A percentile compares a stretch with the other conserved stretches of the same genome.
Evolutionary conservation across 202 grass and related monocot genomes (phyloP).

Genomic region (Zoysia matrella): DNA sequence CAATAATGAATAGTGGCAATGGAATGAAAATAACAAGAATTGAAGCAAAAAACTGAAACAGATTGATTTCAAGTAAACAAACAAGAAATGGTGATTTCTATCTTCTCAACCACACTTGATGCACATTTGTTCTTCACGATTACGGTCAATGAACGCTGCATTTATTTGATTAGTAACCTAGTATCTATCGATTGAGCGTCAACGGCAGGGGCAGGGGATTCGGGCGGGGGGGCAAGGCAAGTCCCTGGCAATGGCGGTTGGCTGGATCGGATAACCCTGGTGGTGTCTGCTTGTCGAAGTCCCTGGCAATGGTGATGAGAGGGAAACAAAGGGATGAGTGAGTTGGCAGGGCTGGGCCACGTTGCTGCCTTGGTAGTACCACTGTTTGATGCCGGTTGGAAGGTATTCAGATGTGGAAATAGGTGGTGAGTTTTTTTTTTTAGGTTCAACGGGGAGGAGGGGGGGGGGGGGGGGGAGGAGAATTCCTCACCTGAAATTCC

Average conservation of each 20-base stretch:
- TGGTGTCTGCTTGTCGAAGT: constrained; percentile 43
- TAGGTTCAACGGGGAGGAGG: not conserved
- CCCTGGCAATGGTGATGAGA: constrained; percentile 17
- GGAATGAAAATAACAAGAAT: constrained; percentile 15
- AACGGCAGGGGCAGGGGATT: constrained; percentile 18
- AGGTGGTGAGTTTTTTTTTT: not conserved
- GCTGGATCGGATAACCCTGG: constrained; percentile 34
- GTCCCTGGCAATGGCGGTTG: constrained; percentile 20
- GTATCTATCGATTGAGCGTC: constrained; percentile 22
- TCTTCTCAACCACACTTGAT: constrained; percentile 38
- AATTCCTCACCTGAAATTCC: too few relatives aligned
- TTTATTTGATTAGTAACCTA: constrained; percentile 27
- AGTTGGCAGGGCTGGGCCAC: constrained; percentile 32
- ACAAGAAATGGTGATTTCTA: constrained; percentile 35
- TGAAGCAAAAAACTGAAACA: not conserved
- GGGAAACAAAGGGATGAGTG: constrained; percentile 37
- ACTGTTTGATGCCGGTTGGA: constrained; percentile 25
- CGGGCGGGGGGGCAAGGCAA: not conserved
- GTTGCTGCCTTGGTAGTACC: constrained; percentile 26
- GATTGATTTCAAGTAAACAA: not conserved
- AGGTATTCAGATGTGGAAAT: constrained; percentile 35
- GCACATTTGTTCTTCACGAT: constrained; percentile 33
- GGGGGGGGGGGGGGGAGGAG: too few relatives aligned
- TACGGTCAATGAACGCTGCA: constrained; percentile 30
- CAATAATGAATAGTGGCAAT: constrained; percentile 35